These are phyloP conservation scores for Ceriops decandra DNA, from an alignment of 345 rosid species.

Conservation along the genomic window DNA sequence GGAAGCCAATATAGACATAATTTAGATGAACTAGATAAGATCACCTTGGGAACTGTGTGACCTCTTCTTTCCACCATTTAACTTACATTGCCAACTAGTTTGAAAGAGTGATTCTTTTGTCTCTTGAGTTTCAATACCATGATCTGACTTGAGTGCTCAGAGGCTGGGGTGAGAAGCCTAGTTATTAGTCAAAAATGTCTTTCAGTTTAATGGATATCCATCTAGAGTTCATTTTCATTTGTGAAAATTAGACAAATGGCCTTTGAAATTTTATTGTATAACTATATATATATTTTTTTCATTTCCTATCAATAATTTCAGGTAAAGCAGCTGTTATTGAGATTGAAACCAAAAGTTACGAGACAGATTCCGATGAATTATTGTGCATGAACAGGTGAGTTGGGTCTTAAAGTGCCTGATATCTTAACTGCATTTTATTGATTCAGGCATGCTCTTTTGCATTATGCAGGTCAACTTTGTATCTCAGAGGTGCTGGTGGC, in stretches of 20 bases:
- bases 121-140: not conserved
- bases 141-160: not conserved
- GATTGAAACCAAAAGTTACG: constrained; percentile 68
- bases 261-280: not conserved
- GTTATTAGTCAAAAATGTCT: not conserved
- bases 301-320: constrained; percentile 23
- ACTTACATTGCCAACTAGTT: not conserved
- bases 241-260: not conserved
- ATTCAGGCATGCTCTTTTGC: constrained; percentile 16
- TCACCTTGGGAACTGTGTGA: not conserved
- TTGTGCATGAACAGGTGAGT: constrained; percentile 76
- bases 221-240: not conserved
- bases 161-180: not conserved
- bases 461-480: constrained; percentile 50
- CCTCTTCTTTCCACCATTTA: not conserved
- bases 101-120: constrained; percentile 7
- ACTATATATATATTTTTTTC: not conserved
- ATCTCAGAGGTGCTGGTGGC: constrained; percentile 86
- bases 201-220: not conserved
- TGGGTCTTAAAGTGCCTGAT: constrained; percentile 17
- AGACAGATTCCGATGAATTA: constrained; percentile 61
- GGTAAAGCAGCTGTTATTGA: constrained; percentile 91
- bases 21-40: not conserved
- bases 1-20: not conserved
- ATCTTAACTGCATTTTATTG: not conserved